These are phyloP conservation scores for Aspergillus aculeatus DNA, from an alignment of 2,329 filamentous ascomycete species.

Conservation along the genomic window DNA sequence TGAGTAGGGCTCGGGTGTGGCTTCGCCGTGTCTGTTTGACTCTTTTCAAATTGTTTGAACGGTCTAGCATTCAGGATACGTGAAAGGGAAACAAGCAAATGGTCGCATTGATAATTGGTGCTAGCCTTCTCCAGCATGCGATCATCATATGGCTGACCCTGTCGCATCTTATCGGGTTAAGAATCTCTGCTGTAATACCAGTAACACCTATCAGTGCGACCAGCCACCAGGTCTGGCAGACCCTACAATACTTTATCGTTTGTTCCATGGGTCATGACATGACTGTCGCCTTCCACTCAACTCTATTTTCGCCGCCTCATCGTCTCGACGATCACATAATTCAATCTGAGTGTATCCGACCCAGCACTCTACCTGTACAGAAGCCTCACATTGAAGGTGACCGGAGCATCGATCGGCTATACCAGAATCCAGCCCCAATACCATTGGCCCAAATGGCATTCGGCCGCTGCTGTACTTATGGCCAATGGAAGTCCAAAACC, in stretches of 20 bases:
- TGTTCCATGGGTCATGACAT: conserved; percentile 3
- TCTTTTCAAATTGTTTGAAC: background rate
- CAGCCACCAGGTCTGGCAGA: conserved; percentile 1
- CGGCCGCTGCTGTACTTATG: background rate
- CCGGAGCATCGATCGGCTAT: background rate
- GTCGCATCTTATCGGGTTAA: background rate
- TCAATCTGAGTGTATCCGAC: too few relatives aligned
- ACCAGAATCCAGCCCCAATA: background rate
- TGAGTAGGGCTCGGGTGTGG: too few relatives aligned
- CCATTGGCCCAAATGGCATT: background rate
- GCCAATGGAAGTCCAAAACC: background rate
- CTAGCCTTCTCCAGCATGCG: background rate
- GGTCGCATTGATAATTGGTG: too few relatives aligned
- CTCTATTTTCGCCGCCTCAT: background rate
- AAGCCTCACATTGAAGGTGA: background rate
- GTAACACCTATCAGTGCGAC: conserved; percentile 6
- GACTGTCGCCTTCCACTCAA: background rate
- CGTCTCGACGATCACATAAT: too few relatives aligned
- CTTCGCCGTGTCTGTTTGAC: background rate
- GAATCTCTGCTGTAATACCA: background rate
- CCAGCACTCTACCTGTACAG: background rate
- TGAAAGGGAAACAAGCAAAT: too few relatives aligned
- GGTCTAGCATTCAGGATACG: too few relatives aligned
- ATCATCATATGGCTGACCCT: too few relatives aligned
- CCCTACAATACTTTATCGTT: background rate